Evolutionary conservation across 192 early-diverging fungal genomes (phyloP).

Genomic region (Spizellomyces punctatus): DNA sequence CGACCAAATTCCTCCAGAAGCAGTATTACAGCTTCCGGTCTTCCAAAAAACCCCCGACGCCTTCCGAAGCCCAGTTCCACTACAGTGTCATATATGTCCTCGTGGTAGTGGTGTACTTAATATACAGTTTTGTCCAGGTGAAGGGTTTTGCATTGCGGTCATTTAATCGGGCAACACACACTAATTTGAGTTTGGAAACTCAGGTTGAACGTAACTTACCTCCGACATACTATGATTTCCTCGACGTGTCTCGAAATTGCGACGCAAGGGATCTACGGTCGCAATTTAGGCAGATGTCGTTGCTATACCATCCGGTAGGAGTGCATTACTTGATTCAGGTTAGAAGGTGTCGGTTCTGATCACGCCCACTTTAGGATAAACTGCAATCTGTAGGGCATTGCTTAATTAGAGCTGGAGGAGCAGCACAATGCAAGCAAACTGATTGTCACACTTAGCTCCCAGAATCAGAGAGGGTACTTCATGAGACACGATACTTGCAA

Average conservation of each 20-base stretch:
- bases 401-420: background rate
- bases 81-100: conserved; percentile 37
- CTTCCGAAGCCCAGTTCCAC: conserved; percentile 21
- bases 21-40: conserved; percentile 19
- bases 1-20: conserved; percentile 34
- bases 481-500: conserved; percentile 35
- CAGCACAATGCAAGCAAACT: background rate
- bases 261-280: conserved; percentile 35
- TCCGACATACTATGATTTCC: conserved; percentile 41
- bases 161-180: no score
- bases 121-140: conserved; percentile 44
- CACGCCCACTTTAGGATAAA: conserved; percentile 2
- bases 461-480: conserved; percentile 2
- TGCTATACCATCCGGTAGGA: conserved; percentile 52
- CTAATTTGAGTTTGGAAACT: no score
- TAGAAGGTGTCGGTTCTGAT: conserved; percentile 2
- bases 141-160: no score
- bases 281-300: conserved; percentile 39
- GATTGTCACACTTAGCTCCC: background rate
- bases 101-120: conserved; percentile 37
- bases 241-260: conserved; percentile 22
- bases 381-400: conserved; percentile 7
- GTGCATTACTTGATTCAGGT: no score
- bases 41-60: background rate
- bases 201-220: conserved; percentile 46